phyloP scores from a whole-genome alignment of 192 early-diverging fungal species.

The Phlyctochytrium arcticum region DNA sequence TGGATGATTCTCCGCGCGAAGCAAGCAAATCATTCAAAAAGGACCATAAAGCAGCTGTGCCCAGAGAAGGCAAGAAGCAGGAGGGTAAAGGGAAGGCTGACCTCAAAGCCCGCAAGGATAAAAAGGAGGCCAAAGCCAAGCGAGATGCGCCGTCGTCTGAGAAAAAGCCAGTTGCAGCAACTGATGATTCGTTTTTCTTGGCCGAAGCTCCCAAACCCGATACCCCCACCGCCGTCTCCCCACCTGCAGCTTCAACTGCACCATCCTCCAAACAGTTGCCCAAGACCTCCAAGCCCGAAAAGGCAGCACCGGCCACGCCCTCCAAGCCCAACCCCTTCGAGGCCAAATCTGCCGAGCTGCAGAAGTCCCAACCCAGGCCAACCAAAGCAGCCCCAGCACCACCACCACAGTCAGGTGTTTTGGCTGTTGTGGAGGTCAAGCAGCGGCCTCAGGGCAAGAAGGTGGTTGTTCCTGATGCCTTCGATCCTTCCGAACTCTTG shows the following conservation, averaged over 20 bases:
- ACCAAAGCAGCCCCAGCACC: not conserved
- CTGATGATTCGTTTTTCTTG: not conserved
- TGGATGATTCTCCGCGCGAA: not conserved
- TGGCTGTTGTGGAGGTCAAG: constrained; percentile 22
- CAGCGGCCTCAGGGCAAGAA: not conserved
- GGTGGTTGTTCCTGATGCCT: not conserved
- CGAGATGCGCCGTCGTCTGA: not conserved
- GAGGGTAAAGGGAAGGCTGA: not conserved
- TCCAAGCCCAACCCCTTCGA: no score
- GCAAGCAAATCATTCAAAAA: not conserved
- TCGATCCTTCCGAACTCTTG: not conserved
- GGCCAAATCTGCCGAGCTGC: no score
- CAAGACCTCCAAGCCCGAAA: no score
- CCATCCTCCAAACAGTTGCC: no score
- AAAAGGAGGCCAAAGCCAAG: not conserved
- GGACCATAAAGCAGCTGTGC: not conserved
- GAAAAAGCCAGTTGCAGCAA: not conserved
- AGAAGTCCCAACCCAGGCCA: no score
- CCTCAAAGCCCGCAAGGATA: not conserved
- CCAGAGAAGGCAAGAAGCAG: no score
- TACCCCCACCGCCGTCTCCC: no score
- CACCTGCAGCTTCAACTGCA: no score
- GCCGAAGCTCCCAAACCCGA: no score
- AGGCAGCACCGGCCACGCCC: not conserved
- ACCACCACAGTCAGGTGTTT: constrained; percentile 13